Evolutionary conservation across 2,329 filamentous ascomycete genomes (phyloP).

Genomic region (Alternaria sp.): DNA sequence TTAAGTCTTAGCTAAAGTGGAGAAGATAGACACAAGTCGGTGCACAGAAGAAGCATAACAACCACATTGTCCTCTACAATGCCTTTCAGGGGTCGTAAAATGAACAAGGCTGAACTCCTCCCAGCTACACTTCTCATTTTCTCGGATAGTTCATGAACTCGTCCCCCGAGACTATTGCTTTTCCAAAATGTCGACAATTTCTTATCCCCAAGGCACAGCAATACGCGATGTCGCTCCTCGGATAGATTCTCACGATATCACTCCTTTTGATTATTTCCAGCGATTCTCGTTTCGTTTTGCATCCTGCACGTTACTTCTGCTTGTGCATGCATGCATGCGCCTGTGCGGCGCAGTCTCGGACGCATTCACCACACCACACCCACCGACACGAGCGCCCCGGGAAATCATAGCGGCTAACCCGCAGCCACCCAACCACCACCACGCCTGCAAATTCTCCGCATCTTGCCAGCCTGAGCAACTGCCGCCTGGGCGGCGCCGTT

Average conservation of each 20-base stretch:
- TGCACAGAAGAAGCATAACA: background rate
- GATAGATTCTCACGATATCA: background rate
- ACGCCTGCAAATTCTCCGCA: background rate
- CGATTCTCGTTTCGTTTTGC: background rate
- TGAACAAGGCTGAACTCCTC: no score
- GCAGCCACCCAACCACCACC: constrained; percentile 5
- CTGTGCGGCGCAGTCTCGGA: background rate
- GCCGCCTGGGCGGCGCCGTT: background rate
- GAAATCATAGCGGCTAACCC: constrained; percentile 5
- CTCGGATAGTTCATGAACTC: no score
- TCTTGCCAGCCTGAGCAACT: background rate
- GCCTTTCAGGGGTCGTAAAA: no score
- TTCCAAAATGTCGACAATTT: no score
- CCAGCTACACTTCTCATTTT: no score
- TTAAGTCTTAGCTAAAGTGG: background rate
- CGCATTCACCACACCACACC: background rate
- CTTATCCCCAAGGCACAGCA: background rate
- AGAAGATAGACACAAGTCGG: background rate
- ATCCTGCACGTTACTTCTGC: background rate
- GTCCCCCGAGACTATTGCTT: no score
- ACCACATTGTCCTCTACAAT: background rate
- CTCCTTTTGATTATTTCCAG: background rate
- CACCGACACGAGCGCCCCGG: background rate
- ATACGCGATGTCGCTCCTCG: background rate
- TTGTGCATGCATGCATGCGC: constrained; percentile 4